Percentiles rank a stretch among this genome's conserved stretches.
Conservation (phyloP, 495 filamentous ascomycete genomes). For the Tuber borchii region DNA sequence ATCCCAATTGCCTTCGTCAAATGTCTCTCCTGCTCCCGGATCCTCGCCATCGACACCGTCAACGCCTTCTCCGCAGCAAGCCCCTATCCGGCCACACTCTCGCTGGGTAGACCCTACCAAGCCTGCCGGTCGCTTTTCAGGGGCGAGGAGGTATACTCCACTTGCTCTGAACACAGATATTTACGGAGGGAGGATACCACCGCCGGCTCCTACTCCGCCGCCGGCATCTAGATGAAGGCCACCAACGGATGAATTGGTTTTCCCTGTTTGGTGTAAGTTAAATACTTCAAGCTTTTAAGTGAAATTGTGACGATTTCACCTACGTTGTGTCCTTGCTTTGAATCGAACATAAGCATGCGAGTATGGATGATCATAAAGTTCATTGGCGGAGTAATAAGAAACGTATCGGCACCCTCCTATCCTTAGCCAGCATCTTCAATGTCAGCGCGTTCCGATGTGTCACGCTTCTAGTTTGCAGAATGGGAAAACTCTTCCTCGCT, state of each 20-base stretch:
- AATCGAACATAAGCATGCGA: no score
- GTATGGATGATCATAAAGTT: neutral
- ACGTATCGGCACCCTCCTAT: neutral
- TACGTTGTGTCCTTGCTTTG: neutral
- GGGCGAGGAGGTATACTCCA: neutral
- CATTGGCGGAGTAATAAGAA: neutral
- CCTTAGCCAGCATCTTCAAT: neutral
- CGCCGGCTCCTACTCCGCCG: neutral
- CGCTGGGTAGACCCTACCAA: slow-evolving; percentile 4
- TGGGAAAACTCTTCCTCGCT: neutral
- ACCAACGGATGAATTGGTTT: neutral
- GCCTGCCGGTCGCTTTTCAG: neutral
- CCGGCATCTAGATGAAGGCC: neutral
- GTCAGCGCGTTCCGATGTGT: neutral
- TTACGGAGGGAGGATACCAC: neutral
- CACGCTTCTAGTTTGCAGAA: neutral
- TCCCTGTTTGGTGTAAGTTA: neutral
- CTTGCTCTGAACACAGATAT: neutral
- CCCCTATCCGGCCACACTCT: neutral
- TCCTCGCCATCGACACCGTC: neutral
- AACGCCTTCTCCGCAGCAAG: neutral
- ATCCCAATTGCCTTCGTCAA: neutral
- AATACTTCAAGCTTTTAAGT: neutral
- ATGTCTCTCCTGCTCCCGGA: neutral
- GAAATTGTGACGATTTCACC: neutral